These are phyloP conservation scores for Trichoderma orchidacearum DNA, from an alignment of 495 filamentous ascomycete species.

Conservation along the genomic window DNA sequence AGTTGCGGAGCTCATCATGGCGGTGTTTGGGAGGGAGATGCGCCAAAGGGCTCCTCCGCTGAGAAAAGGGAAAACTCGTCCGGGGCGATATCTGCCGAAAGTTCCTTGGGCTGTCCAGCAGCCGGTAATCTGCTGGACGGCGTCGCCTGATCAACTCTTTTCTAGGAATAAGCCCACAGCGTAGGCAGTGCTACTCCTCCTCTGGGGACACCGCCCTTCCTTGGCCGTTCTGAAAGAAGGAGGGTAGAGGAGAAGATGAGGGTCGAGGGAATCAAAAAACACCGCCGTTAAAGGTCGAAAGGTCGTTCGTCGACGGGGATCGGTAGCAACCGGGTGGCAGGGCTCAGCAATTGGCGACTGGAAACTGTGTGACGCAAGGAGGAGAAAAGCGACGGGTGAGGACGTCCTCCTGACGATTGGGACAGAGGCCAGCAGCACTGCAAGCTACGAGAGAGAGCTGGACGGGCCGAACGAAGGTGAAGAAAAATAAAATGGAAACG, in stretches of 20 bases:
- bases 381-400: not conserved
- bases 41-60: not conserved
- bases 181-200: not conserved
- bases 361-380: not conserved
- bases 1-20: slow-evolving; percentile 29
- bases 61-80: not conserved
- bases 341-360: not conserved
- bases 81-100: not conserved
- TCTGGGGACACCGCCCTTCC: not conserved
- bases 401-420: no score
- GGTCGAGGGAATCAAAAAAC: not conserved
- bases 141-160: no score
- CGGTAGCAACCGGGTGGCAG: not conserved
- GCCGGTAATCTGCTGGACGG: no score
- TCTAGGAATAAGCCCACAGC: not conserved
- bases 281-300: not conserved
- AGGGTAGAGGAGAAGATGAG: not conserved
- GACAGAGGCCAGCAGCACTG: no score
- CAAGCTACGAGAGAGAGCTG: no score
- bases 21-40: slow-evolving; percentile 8
- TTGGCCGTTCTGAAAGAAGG: not conserved
- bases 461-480: not conserved
- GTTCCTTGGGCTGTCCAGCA: no score
- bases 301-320: not conserved
- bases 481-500: not conserved